phyloP scores from a whole-genome alignment of 352 stramenopile genomes.

The Phytophthora ramorum region DNA sequence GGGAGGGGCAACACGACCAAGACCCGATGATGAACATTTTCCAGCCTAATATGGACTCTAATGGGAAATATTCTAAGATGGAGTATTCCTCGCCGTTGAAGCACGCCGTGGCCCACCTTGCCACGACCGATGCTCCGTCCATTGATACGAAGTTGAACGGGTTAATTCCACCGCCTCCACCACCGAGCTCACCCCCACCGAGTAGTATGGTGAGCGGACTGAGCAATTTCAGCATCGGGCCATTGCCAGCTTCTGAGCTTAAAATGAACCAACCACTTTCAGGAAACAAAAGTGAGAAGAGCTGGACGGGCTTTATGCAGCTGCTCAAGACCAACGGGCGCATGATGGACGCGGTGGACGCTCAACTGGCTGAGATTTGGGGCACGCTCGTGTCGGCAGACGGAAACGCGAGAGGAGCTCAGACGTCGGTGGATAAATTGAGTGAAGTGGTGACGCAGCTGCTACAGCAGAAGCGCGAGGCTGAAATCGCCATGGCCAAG shows the following conservation, averaged over 20 bases:
- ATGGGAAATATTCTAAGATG: slow-evolving; percentile 21
- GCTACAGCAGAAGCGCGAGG: slow-evolving; percentile 55
- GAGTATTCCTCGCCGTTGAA: slow-evolving; percentile 22
- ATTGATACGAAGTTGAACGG: slow-evolving; percentile 32
- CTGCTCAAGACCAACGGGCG: slow-evolving; percentile 41
- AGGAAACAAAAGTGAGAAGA: slow-evolving; percentile 32
- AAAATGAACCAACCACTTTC: slow-evolving; percentile 31
- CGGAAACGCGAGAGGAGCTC: slow-evolving; percentile 11
- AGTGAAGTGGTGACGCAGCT: slow-evolving; percentile 40
- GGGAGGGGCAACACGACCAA: background rate
- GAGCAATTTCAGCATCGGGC: slow-evolving; percentile 35
- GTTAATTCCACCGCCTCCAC: slow-evolving; percentile 1
- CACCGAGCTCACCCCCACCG: slow-evolving; percentile 16
- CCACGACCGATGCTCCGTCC: slow-evolving; percentile 14
- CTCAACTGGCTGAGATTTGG: slow-evolving; percentile 39
- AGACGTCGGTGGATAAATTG: slow-evolving; percentile 33
- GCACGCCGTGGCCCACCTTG: slow-evolving; percentile 1
- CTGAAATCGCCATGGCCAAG: slow-evolving; percentile 41
- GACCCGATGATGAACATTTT: slow-evolving; percentile 27
- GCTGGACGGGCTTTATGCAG: slow-evolving; percentile 45
- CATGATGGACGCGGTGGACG: slow-evolving; percentile 36
- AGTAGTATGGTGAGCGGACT: slow-evolving; percentile 22
- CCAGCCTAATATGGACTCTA: slow-evolving; percentile 4
- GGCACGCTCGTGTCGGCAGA: slow-evolving; percentile 23
- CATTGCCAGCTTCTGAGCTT: slow-evolving; percentile 25